Conservation (phyloP, 2,329 filamentous ascomycete species). For the Talaromyces sp. region DNA sequence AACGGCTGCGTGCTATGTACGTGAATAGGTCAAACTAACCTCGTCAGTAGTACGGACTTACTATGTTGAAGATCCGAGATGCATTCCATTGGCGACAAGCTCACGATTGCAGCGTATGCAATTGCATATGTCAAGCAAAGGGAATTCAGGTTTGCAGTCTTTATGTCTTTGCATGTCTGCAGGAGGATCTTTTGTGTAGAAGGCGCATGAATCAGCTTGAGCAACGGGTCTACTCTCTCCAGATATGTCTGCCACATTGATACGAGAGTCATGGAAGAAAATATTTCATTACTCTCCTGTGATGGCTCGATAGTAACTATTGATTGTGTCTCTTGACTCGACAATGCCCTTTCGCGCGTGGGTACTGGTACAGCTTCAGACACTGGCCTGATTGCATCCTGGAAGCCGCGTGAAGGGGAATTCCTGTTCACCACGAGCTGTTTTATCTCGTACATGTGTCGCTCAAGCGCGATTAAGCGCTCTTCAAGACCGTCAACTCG, state of each 20-base stretch:
- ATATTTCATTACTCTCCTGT: constrained; percentile 8
- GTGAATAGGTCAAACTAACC: constrained; percentile 14
- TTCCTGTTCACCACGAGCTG: neutral
- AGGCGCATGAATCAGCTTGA: constrained; percentile 56
- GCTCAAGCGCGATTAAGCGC: neutral
- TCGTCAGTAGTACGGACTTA: constrained; percentile 15
- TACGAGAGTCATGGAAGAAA: constrained; percentile 11
- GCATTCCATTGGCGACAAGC: constrained; percentile 18
- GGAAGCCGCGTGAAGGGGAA: neutral
- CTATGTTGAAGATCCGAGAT: constrained; percentile 18
- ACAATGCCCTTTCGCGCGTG: constrained; percentile 5
- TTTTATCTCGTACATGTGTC: constrained; percentile 4
- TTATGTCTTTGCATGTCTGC: constrained; percentile 28
- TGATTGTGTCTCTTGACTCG: constrained; percentile 17
- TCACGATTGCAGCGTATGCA: constrained; percentile 22
- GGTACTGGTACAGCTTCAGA: constrained; percentile 3
- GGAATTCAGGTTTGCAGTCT: neutral
- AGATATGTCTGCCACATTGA: constrained; percentile 25
- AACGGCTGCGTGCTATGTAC: neutral
- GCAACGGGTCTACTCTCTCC: constrained; percentile 50
- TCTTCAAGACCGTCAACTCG: constrained; percentile 9
- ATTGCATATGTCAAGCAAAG: constrained; percentile 23
- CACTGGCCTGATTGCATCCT: constrained; percentile 1
- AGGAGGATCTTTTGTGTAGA: constrained; percentile 50
- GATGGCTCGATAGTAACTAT: constrained; percentile 9